These are phyloP conservation scores for Ogataea nonfermentans DNA, from an alignment of 805 yeast genomes.

Conservation along the genomic window DNA sequence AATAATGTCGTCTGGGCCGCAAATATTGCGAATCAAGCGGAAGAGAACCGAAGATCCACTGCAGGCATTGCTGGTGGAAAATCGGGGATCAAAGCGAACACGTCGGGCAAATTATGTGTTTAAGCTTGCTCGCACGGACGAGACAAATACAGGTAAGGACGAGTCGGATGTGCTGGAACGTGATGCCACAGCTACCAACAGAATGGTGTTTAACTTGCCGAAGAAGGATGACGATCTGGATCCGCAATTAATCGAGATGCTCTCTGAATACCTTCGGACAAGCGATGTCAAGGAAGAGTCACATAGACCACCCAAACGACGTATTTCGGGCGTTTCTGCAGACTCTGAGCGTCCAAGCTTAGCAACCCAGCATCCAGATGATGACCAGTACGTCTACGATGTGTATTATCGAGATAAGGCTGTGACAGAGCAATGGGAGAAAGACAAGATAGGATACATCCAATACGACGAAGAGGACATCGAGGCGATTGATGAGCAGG, in stretches of 20 bases:
- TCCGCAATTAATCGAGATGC: conserved; percentile 72
- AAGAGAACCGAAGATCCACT: conserved; percentile 85
- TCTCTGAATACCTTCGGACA: conserved; percentile 53
- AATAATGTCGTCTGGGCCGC: conserved; percentile 42
- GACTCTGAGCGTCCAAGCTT: conserved; percentile 21
- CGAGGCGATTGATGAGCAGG: conserved; percentile 39
- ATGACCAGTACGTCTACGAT: conserved; percentile 83
- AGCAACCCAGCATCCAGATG: conserved; percentile 9
- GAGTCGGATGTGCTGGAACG: conserved; percentile 23
- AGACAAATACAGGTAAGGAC: conserved; percentile 24
- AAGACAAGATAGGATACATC: conserved; percentile 48
- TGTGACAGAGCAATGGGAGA: conserved; percentile 40
- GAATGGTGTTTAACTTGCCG: conserved; percentile 27
- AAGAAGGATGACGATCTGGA: conserved; percentile 40
- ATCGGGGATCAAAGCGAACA: conserved; percentile 40
- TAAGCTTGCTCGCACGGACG: conserved; percentile 49
- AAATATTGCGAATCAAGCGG: conserved; percentile 78
- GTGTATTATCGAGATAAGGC: conserved; percentile 71
- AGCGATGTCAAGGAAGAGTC: conserved; percentile 25
- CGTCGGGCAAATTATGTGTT: conserved; percentile 39
- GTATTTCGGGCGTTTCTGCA: conserved; percentile 28
- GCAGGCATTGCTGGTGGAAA: conserved; percentile 64
- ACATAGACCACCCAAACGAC: conserved; percentile 29
- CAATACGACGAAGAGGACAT: conserved; percentile 52
- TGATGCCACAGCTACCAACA: conserved; percentile 11